phyloP scores from a whole-genome alignment of 2,329 filamentous ascomycete species.

The Xylariaceae sp. region DNA sequence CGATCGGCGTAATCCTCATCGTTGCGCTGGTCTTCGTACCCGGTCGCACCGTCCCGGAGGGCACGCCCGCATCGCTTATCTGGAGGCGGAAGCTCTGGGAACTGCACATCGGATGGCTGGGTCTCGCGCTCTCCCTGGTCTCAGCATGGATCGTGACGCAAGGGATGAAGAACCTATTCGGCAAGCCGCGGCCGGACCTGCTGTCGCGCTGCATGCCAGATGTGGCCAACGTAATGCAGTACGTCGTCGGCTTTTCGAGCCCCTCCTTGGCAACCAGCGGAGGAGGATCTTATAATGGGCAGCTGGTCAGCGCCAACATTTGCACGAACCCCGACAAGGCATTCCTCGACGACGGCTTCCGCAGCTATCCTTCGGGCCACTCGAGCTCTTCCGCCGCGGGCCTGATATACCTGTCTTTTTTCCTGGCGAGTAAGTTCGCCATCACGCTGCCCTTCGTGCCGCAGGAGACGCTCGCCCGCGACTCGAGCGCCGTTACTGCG shows the following conservation, averaged over 20 bases:
- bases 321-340: slow-evolving; percentile 69
- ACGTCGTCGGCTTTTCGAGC: slow-evolving; percentile 60
- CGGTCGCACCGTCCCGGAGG: slow-evolving; percentile 67
- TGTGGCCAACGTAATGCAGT: slow-evolving; percentile 62
- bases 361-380: slow-evolving; percentile 82
- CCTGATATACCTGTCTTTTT: slow-evolving; percentile 84
- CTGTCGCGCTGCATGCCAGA: slow-evolving; percentile 82
- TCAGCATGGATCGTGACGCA: slow-evolving; percentile 81
- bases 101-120: slow-evolving; percentile 83
- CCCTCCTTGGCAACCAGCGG: slow-evolving; percentile 46
- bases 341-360: slow-evolving; percentile 79
- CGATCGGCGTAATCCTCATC: slow-evolving; percentile 70
- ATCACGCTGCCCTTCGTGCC: slow-evolving; percentile 74
- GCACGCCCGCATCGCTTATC: slow-evolving; percentile 67
- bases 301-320: slow-evolving; percentile 76
- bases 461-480: slow-evolving; percentile 51
- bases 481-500: slow-evolving; percentile 63
- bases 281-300: slow-evolving; percentile 53
- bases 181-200: slow-evolving; percentile 79
- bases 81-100: slow-evolving; percentile 91
- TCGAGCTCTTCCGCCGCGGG: slow-evolving; percentile 78
- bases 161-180: slow-evolving; percentile 80
- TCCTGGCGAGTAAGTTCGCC: slow-evolving; percentile 82
- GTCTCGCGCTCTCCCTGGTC: slow-evolving; percentile 74
- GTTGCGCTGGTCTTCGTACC: slow-evolving; percentile 75